Evolutionary conservation across 2,329 filamentous ascomycete genomes (phyloP), one percentile per base, ranked within the genome.

Genomic region (Coniochaeta sp.): DNA sequence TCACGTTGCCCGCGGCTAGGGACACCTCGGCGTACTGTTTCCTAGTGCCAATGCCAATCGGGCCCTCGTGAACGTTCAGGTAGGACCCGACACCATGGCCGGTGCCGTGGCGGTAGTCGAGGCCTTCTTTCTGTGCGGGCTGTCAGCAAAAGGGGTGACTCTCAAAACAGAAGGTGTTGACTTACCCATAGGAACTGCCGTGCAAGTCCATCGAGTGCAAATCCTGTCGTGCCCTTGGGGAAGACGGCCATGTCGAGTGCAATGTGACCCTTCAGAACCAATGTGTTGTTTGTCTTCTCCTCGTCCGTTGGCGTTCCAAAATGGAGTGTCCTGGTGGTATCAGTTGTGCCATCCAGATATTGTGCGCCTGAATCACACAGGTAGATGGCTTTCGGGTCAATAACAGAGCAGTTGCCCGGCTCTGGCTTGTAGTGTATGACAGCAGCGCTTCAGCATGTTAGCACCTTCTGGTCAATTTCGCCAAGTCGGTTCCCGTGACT

Each of bases 361-460:
- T 99, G 94, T n/a, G 89, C 94, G 20, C 94, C 94, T 20, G 94
- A 97, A 68, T 99, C 94, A 66, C 94, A 99, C 3, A 99, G 82
- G 63, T 99, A 99, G 53, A 99, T 83, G 13, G 85, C 84, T 6
- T 83, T 82, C 0, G 90, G 89, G 59, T 99, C 90, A 60, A 99
- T 90, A 26, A 81, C 73, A 8, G 91, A 81, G 69, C 92, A 97
- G 56, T 78, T 86, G 18, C 87, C 90, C 51, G 80, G 83, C 64
- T 96, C 89, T 0, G 94, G 91, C 59, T 87, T 88, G 74, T 99
- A 99, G 67, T 99, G 94, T 53, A 99, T 99, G 12, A 99, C 81
- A 5, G 94, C 94, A 53, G 91, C 94, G 66, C 94, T 96, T 32
- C n/a, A 31, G 9, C 27, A 12, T 2, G 32, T 57, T 16, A 63